Evolutionary conservation across 2,329 filamentous ascomycete genomes (phyloP), one percentile per base, ranked within the genome.

Genomic region (Aspergillus pseudonomiae): DNA sequence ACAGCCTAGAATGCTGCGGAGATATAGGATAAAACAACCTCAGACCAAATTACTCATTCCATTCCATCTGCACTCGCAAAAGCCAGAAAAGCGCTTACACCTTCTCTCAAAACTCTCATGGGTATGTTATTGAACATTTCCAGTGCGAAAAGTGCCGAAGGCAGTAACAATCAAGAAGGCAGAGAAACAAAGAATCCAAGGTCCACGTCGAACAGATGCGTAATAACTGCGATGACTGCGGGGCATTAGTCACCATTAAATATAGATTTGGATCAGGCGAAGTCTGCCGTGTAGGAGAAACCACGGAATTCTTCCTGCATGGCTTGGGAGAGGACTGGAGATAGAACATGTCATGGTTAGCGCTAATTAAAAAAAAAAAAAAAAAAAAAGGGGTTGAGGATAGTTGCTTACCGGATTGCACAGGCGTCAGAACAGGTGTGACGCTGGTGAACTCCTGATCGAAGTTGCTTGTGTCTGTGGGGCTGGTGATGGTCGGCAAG

Each of bases 301-400:
- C 95, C 95, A 64, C 95, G 89, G 90, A 99, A 99, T 79, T 99
- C 94, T 83, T 99, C 95, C 82, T 99, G 95, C 94, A 98, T 98
- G 50, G 93, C 93, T 84, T 98, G 95, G 32, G 94, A 96, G 67
- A 99, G 86, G 52, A 99, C 95, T 97, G 70, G 50, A 65, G 54
- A 62, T 30, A 56, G 62, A 11, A 59, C 63, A 24, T 63, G 63
- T 65, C 66, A 66, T 65, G 69, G 62, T 70, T 63, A 66, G 46
- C 46, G 57, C 60, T 39, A 39, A 58, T 60, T 30, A 6, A 7
- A 21, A 32, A 1, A 66, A 53, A 26, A 26, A 26, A 28, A 28
- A 28, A 28, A 28, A 28, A 28, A 5, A 28, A 28, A 2, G 2
- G 26, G 26, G 3, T 28, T 28, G n/a, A 28, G 5, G 12, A 30